Conservation (phyloP, 1,284 basidiomycete genomes). For the Leucoagaricus sp. region DNA sequence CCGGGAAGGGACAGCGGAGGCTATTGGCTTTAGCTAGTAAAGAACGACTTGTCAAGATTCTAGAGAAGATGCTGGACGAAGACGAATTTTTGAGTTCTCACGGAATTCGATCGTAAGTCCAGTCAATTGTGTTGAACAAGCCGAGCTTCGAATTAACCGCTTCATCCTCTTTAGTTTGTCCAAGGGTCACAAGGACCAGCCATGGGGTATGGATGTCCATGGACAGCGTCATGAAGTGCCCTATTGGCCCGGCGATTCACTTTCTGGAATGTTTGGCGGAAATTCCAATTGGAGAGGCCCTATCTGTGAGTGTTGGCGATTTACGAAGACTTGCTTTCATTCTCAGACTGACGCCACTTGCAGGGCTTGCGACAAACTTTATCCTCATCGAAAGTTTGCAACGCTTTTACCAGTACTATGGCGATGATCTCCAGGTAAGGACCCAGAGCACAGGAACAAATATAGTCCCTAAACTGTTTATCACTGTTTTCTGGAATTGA, state of each 20-base stretch:
- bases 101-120: slow-evolving; percentile 88
- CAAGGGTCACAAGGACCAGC: slow-evolving; percentile 87
- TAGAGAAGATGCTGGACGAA: slow-evolving; percentile 97
- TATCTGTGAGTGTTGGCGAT: slow-evolving; percentile 55
- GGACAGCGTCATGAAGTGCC: slow-evolving; percentile 90
- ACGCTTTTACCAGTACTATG: slow-evolving; percentile 97
- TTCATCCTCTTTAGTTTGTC: slow-evolving; percentile 61
- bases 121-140: slow-evolving; percentile 2
- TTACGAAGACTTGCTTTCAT: slow-evolving; percentile 6
- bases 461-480: neutral
- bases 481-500: slow-evolving; percentile 3
- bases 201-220: slow-evolving; percentile 94
- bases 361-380: slow-evolving; percentile 95
- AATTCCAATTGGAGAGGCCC: slow-evolving; percentile 97
- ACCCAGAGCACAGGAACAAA: neutral
- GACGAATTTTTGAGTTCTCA: slow-evolving; percentile 94
- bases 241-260: slow-evolving; percentile 98
- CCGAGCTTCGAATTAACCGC: neutral
- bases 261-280: slow-evolving; percentile 97
- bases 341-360: neutral
- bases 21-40: slow-evolving; percentile 91
- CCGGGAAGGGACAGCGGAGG: slow-evolving; percentile 85
- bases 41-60: slow-evolving; percentile 84
- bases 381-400: slow-evolving; percentile 92
- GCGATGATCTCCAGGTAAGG: slow-evolving; percentile 72